These are phyloP conservation scores for Metrosideros polymorpha DNA, from an alignment of 441 rosid species.

Conservation along the genomic window DNA sequence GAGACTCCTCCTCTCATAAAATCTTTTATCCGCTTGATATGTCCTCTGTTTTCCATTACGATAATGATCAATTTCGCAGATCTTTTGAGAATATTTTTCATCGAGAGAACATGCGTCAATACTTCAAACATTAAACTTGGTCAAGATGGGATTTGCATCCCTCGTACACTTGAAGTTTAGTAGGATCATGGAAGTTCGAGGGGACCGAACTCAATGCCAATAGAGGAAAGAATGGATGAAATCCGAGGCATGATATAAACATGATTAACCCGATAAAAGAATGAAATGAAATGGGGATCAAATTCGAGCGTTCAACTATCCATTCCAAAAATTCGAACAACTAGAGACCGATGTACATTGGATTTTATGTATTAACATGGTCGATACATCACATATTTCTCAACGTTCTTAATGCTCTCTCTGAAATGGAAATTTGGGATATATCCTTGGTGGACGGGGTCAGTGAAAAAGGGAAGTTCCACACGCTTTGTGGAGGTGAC, in stretches of 20 bases:
- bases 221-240: neutral
- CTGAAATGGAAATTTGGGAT: neutral
- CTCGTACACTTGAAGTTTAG: too few relatives aligned
- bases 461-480: neutral
- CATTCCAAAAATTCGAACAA: neutral
- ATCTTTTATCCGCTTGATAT: too few relatives aligned
- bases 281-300: neutral
- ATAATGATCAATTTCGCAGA: too few relatives aligned
- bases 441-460: neutral
- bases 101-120: too few relatives aligned
- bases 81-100: too few relatives aligned
- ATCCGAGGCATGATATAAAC: neutral
- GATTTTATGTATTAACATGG: neutral
- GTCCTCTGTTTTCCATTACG: too few relatives aligned
- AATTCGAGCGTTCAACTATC: neutral
- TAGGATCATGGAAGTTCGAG: neutral
- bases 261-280: neutral
- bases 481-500: neutral
- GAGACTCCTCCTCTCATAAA: too few relatives aligned
- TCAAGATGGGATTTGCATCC: too few relatives aligned
- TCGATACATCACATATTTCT: neutral
- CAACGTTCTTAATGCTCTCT: too few relatives aligned
- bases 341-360: neutral
- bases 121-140: too few relatives aligned
- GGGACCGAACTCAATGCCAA: neutral